Percentiles rank a stretch among this genome's conserved stretches.
Evolutionary conservation across 768 basidiomycete species (phyloP).

Genomic region (Boletus sp.): DNA sequence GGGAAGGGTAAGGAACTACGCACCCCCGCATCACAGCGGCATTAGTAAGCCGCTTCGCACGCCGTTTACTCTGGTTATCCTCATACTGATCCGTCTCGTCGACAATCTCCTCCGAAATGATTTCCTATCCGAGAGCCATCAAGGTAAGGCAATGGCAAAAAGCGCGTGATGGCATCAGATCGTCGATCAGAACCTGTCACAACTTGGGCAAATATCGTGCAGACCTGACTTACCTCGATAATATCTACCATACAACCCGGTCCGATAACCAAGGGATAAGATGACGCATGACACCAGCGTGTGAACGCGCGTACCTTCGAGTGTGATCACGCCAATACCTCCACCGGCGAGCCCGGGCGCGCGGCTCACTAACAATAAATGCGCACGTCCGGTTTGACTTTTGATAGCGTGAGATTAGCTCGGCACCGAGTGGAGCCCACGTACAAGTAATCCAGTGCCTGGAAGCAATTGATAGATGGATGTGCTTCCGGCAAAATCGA

Average conservation of each 20-base stretch:
- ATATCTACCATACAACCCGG: slow-evolving; percentile 48
- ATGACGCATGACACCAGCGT: neutral
- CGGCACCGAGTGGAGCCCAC: slow-evolving; percentile 13
- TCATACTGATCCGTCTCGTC: slow-evolving; percentile 92
- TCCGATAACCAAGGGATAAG: neutral
- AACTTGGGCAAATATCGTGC: slow-evolving; percentile 6
- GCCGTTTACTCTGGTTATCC: slow-evolving; percentile 78
- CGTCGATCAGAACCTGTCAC: neutral
- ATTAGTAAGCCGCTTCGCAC: slow-evolving; percentile 69
- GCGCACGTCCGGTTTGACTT: slow-evolving; percentile 95
- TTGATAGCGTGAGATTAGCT: slow-evolving; percentile 43
- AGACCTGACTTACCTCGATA: slow-evolving; percentile 51
- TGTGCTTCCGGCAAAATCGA: slow-evolving; percentile 87
- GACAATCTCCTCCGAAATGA: slow-evolving; percentile 93
- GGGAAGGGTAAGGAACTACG: slow-evolving; percentile 1
- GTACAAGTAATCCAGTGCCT: slow-evolving; percentile 91
- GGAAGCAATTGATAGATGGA: slow-evolving; percentile 90
- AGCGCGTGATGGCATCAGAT: neutral
- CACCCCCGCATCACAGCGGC: slow-evolving; percentile 80
- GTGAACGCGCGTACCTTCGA: slow-evolving; percentile 56
- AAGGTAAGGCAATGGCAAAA: neutral
- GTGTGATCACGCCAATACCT: slow-evolving; percentile 86
- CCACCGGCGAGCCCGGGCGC: slow-evolving; percentile 84
- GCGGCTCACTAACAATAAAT: slow-evolving; percentile 80
- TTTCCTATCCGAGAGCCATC: slow-evolving; percentile 56